Base-by-base conservation (phyloP, 805 yeast species). In the Saturnispora halmiae region DNA sequence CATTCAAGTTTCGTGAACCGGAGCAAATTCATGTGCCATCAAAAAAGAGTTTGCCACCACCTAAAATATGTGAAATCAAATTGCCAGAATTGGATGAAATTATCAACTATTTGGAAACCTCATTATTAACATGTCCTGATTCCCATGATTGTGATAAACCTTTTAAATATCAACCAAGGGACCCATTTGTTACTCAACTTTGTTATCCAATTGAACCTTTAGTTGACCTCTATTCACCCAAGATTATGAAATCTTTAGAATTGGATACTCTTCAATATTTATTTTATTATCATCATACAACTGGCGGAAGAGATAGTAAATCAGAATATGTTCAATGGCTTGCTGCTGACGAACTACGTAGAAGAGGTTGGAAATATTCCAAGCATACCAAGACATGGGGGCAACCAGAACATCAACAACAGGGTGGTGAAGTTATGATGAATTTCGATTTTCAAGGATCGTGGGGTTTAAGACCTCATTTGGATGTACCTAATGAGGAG, bases 81-180 rank as follows among this genome's bases (percentile, higher is more conserved):
- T 81, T 84, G 19, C 66, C 75, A 21, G 67, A 78, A 14, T 65
- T 74, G 45, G 67, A 68, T 22, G 57, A 72, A 2, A 76, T 83
- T 19, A 64, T 73, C 37, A 69, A 70, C 43, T 65, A 74, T 50
- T 66, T 90, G 49, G 94, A 85, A 56, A 73, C 82, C 1, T 87
- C 96, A 3, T 67, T 85, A 44, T 66, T 84, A 50, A 82, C 83
- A 53, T 86, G 96, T 58, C 97, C 98, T 0, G 97, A 92, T 61
- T 84, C 97, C 1, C 73, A 79, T 44, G 94, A 90, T 57, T 80
- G 94, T 2, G 96, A 90, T 53, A 74, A 69, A 51, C 95, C 96
- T 14, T 73, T 80, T 46, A 59, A 56, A 31, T 79, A 86, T 57
- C 74, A 72, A 36, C 90, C 96, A 6, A 71, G 73, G 18, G 76